Evolutionary conservation across 2,329 filamentous ascomycete genomes (phyloP), one percentile per base, ranked within the genome.

Genomic region (Endoconidiophora laricicola): DNA sequence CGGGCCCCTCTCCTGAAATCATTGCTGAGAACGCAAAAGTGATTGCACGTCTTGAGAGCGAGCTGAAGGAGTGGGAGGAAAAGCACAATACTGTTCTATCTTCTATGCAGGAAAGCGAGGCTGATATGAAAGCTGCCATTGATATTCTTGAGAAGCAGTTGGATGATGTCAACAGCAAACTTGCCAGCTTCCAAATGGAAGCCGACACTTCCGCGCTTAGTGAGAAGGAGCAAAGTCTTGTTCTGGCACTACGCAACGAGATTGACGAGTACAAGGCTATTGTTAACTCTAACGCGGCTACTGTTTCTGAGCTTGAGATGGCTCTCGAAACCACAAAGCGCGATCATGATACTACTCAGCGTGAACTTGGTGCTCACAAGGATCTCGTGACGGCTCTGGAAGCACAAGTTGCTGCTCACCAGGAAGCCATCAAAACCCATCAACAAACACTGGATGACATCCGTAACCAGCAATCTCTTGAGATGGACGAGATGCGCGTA

Each of bases 211-310:
- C 74, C 22, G 66, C 72, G 1, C 48, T 54, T 26, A 65, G 63
- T 49, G 63, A 63, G 39, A 72, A 74, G 59, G 78, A 85, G 54
- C 67, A 80, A 52, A 69, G 74, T 36, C 66, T 80, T 44, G 66
- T 84, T 33, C 66, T 70, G 36, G 70, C 69, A 42, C 65, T 95
- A 40, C 82, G 83, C 55, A 72, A 66, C 53, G 81, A 94, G 60
- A 81, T 95, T 48, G 79, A 88, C 47, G 79, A 86, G 60, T 87
- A 94, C 66, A 88, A 84, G 65, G 67, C 73, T 3, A 76, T 83
- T 37, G 81, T 93, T 57, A 73, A 74, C 55, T 72, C 69, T 56
- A 85, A 88, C 58, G 70, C 78, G 10, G 61, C 73, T 38, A 84
- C 80, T 58, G 79, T 94, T 26, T 71, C 78, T 2, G 76, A 83